Evolutionary conservation across 1,284 basidiomycete species (phyloP).

Genomic region (Sanghuangporus sanghuang): DNA sequence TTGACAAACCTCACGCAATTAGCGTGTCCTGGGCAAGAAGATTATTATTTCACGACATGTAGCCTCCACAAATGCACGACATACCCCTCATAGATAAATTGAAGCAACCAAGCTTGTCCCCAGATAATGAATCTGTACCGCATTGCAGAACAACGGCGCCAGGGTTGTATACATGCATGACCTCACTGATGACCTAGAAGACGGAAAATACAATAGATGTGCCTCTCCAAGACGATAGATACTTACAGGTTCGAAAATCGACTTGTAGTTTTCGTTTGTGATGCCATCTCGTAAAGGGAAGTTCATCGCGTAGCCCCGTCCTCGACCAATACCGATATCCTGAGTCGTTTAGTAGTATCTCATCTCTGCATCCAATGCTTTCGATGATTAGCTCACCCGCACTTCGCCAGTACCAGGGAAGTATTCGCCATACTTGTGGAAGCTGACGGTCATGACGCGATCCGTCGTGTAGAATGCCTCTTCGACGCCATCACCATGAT

Average conservation of each 20-base stretch:
- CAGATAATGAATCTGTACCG: slow-evolving; percentile 96
- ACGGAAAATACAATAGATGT: not conserved
- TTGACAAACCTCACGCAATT: slow-evolving; percentile 98
- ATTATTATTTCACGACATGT: not conserved
- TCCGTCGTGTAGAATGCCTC: slow-evolving; percentile 99
- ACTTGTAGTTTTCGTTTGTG: slow-evolving; percentile 93
- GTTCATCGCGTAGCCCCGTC: slow-evolving; percentile 91
- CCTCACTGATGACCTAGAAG: slow-evolving; percentile 80
- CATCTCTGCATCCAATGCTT: not conserved
- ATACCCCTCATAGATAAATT: slow-evolving; percentile 95
- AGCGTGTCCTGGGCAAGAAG: slow-evolving; percentile 73
- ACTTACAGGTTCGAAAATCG: slow-evolving; percentile 90
- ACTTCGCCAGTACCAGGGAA: slow-evolving; percentile 98
- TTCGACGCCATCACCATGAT: slow-evolving; percentile 99
- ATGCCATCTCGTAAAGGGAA: slow-evolving; percentile 96
- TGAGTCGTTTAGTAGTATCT: slow-evolving; percentile 24
- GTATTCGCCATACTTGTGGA: slow-evolving; percentile 99
- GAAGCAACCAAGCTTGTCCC: slow-evolving; percentile 94
- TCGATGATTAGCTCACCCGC: slow-evolving; percentile 48
- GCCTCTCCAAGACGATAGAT: not conserved
- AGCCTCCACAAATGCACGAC: slow-evolving; percentile 5
- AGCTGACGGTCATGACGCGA: slow-evolving; percentile 96
- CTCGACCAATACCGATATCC: slow-evolving; percentile 92
- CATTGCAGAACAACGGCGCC: slow-evolving; percentile 97
- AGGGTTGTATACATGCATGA: slow-evolving; percentile 96